Evolutionary conservation across 176 grass and related monocot genomes (phyloP).

Genomic region (Hsuehochloa calcarea): DNA sequence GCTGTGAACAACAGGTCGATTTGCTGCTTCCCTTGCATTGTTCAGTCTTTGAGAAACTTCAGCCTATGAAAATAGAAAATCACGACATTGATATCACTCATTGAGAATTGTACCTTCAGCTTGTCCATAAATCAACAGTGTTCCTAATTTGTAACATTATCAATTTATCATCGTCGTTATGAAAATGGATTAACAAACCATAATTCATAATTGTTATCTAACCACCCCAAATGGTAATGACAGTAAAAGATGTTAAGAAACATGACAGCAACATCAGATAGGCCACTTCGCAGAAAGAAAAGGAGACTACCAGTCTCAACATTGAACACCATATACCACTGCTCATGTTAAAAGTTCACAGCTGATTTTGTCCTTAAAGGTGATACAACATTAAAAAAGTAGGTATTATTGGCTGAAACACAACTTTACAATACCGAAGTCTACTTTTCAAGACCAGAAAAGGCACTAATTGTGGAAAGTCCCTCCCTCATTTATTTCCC

Average conservation of each 20-base stretch:
- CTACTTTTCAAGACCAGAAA: neutral
- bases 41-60: slow-evolving; percentile 83
- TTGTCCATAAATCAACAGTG: neutral
- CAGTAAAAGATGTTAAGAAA: neutral
- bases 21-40: slow-evolving; percentile 76
- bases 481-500: neutral
- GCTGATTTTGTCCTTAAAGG: neutral
- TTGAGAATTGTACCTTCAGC: neutral
- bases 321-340: neutral
- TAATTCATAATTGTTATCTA: neutral
- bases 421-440: neutral
- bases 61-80: slow-evolving; percentile 48
- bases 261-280: neutral
- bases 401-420: neutral
- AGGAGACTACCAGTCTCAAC: neutral
- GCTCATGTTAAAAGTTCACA: neutral
- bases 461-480: neutral
- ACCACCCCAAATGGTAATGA: neutral
- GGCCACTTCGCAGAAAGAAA: neutral
- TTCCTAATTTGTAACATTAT: neutral
- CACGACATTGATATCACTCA: neutral
- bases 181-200: neutral
- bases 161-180: neutral
- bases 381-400: neutral
- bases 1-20: slow-evolving; percentile 67